A percentile compares a stretch with the other conserved stretches of the same genome.
Conservation (phyloP, 495 filamentous ascomycete species). For the Gamarada debralockiae region DNA sequence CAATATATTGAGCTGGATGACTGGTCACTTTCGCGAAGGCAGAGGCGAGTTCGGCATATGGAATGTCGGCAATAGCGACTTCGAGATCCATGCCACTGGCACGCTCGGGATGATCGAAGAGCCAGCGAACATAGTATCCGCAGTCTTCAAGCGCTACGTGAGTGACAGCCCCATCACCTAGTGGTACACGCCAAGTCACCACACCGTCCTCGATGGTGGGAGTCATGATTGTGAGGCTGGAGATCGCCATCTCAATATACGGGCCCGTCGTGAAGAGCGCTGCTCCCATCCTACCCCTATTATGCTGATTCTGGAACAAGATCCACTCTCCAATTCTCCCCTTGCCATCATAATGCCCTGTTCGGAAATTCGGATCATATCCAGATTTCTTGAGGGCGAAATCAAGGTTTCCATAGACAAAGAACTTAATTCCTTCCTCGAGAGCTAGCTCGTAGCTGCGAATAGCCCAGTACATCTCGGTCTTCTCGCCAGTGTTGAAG, state of each 20-base stretch:
- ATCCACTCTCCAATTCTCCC: conserved; percentile 51
- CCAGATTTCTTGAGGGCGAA: conserved; percentile 41
- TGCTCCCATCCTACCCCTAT: conserved; percentile 38
- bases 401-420: conserved; percentile 47
- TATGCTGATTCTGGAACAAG: conserved; percentile 32
- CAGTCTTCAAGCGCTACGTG: conserved; percentile 49
- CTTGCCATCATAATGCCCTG: conserved; percentile 53
- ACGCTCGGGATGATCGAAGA: conserved; percentile 47
- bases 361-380: conserved; percentile 40
- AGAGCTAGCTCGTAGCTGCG: conserved; percentile 51
- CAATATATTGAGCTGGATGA: conserved; percentile 38
- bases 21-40: conserved; percentile 53
- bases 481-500: conserved; percentile 48
- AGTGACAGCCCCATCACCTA: conserved; percentile 39
- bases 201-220: conserved; percentile 36
- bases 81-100: conserved; percentile 48
- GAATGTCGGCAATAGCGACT: conserved; percentile 45
- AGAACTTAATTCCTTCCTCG: conserved; percentile 46
- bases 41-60: conserved; percentile 39
- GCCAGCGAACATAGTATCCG: conserved; percentile 50
- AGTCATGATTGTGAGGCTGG: conserved; percentile 30
- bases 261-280: conserved; percentile 49
- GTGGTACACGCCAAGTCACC: conserved; percentile 41
- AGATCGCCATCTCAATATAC: conserved; percentile 50
- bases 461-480: conserved; percentile 51